These are phyloP conservation scores for Dillenia suffruticosa DNA, from an alignment of 164 flowering plant species.

Conservation along the genomic window DNA sequence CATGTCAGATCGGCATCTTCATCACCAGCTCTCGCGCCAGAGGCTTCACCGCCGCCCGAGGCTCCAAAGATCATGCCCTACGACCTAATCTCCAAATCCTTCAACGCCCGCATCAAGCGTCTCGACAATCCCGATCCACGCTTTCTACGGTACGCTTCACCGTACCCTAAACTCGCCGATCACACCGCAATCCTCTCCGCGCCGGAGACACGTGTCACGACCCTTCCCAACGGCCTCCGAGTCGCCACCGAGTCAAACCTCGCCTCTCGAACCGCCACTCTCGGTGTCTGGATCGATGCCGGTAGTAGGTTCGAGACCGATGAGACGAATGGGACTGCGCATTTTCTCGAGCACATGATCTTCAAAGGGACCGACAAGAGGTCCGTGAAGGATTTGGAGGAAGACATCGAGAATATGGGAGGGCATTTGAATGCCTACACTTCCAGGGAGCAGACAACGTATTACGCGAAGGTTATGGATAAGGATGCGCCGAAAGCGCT, in stretches of 20 bases:
- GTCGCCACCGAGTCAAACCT: slow-evolving; percentile 48
- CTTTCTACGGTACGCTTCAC: slow-evolving; percentile 38
- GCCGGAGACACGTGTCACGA: slow-evolving; percentile 43
- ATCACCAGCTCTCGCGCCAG: slow-evolving; percentile 13
- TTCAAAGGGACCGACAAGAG: slow-evolving; percentile 49
- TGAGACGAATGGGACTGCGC: slow-evolving; percentile 52
- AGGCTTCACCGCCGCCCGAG: slow-evolving; percentile 12
- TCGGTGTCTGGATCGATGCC: slow-evolving; percentile 58
- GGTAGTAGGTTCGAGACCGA: slow-evolving; percentile 48
- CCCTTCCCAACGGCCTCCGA: slow-evolving; percentile 45
- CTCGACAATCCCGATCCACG: slow-evolving; percentile 39
- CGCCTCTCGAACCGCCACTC: slow-evolving; percentile 37
- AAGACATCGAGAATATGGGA: slow-evolving; percentile 59
- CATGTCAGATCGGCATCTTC: slow-evolving; percentile 19
- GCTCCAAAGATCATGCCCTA: slow-evolving; percentile 31
- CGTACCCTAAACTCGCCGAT: slow-evolving; percentile 26
- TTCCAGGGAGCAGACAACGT: slow-evolving; percentile 53
- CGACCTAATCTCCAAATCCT: slow-evolving; percentile 30
- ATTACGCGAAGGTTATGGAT: slow-evolving; percentile 36
- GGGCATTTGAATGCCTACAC: slow-evolving; percentile 53
- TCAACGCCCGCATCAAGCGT: slow-evolving; percentile 28
- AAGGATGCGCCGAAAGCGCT: slow-evolving; percentile 32
- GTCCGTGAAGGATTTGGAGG: slow-evolving; percentile 30
- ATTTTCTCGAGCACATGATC: slow-evolving; percentile 53
- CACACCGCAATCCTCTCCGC: slow-evolving; percentile 37